Evolutionary conservation across 257 asterid species (phyloP), one percentile per base, ranked within the genome.

Genomic region (Coffea eugenioides): DNA sequence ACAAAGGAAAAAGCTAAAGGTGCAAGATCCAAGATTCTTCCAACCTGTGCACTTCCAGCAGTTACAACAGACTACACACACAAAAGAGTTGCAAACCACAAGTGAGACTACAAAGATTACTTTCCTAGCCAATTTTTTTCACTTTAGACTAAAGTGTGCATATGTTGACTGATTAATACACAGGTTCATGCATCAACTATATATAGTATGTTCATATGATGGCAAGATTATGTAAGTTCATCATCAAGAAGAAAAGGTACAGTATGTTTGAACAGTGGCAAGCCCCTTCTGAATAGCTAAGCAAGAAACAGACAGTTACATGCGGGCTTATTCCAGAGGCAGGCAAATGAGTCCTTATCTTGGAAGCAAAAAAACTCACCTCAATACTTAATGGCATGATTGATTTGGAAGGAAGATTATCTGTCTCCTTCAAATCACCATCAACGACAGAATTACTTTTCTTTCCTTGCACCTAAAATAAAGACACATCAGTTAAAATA

Each of bases 391-490:
- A 36, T 25, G 84, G 79, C 69, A 82, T 76, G 69, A 78, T 86
- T 77, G 49, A 80, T 69, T 82, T 76, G 49, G 83, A 65, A 45
- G 81, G 82, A 67, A 84, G 51, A 67, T 81, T 75, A n/a, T 56
- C 84, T 69, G 20, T 80, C 71, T 75, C 81, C 67, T 41, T 57
- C 8, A 83, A 79, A 82, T 76, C 83, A 52, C 69, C 67, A 46
- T 73, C 82, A 73, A 27, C 65, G 45, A 59, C 71, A 66, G 78
- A 23, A 77, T 81, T 56, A 39, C 57, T 82, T 71, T 75, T 83
- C 85, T 80, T 80, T 54, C 57, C 78, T 41, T n/a, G 88, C 79
- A 48, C 88, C 93, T 94, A 69, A 62, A 79, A 54, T 51, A 52
- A 75, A 80, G 66, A 69, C 48, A 77, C 74, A 65, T 31, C 36